phyloP scores from a whole-genome alignment of 108 stramenopile species.

The Nitzschia sp. region DNA sequence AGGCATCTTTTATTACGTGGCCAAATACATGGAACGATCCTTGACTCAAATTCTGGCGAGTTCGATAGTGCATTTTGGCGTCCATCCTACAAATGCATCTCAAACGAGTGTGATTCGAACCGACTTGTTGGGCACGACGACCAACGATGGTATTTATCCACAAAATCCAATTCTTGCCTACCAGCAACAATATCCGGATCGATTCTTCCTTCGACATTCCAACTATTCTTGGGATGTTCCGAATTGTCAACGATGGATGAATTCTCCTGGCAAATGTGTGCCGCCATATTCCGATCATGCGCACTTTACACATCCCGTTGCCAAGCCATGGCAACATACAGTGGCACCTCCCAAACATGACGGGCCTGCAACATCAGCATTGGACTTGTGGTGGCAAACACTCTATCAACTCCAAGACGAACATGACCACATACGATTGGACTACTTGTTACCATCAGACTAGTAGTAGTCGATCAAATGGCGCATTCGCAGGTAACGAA shows the following conservation, averaged over 20 bases:
- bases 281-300: slow-evolving; percentile 14
- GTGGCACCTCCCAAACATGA: not conserved
- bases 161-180: not conserved
- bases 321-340: slow-evolving; percentile 5
- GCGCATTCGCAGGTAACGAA: too few relatives aligned
- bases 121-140: not conserved
- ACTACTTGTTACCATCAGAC: not conserved
- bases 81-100: not conserved
- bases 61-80: slow-evolving; percentile 1
- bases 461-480: too few relatives aligned
- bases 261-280: not conserved
- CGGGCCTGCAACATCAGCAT: not conserved
- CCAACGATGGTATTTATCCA: not conserved
- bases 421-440: not conserved
- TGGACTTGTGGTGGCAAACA: slow-evolving; percentile 14
- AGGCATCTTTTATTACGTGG: slow-evolving; percentile 6
- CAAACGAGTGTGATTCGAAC: not conserved
- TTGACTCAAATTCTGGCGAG: slow-evolving; percentile 2
- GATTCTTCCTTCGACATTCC: not conserved
- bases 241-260: slow-evolving; percentile 8
- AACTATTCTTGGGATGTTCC: too few relatives aligned
- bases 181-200: not conserved
- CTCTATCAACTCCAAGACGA: not conserved
- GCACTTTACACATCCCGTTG: slow-evolving; percentile 5
- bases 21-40: not conserved